Base-by-base conservation (phyloP, 2,329 filamentous ascomycete genomes). In the Drechslerella dactyloides region DNA sequence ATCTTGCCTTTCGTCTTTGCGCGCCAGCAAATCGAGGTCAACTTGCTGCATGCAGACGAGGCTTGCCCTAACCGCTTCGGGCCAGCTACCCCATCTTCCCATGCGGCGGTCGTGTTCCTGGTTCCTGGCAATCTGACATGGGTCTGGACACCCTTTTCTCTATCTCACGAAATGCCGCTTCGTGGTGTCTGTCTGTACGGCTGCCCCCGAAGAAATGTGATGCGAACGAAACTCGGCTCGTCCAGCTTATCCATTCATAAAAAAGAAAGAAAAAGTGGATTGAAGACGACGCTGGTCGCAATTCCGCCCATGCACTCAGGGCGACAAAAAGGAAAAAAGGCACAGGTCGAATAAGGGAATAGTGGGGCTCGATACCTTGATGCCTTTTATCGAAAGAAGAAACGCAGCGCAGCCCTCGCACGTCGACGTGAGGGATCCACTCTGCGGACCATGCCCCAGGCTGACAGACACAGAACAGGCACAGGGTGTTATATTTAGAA, bases 51-150 rank as follows among this genome's bases (percentile, higher is more conserved):
- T 69, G 58, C 66, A 64, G 40, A 70, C 48, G 59, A 64, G 56
- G 66, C 50, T 59, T 40, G 66, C 54, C 54, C 54, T 70, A 70
- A 54, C 66, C 66, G 61, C 48, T 70, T 70, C 61, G 66, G 66
- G 66, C 17, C 37, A 44, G 48, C 54, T 60, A 63, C 59, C 66
- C 66, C 55, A 59, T 59, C 42, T 64, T 55, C 66, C 23, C 54
- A 69, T 56, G 40, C 54, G 53, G 54, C 55, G 53, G 19, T n/a
- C n/a, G n/a, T 70, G 66, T 70, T 70, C 66, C 66, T 70, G 66
- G 66, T 70, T 70, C 66, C 66, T 70, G 66, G 66, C 66, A 70
- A 70, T 60, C 59, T 59, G 50, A 63, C 66, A 70, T 70, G 66
- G 66, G 59, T 64, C 46, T n/a, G 30, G 59, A 64, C 66, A 70